Base-by-base conservation (phyloP, 176 grass and related monocot genomes). In the Lolium rigidum region DNA sequence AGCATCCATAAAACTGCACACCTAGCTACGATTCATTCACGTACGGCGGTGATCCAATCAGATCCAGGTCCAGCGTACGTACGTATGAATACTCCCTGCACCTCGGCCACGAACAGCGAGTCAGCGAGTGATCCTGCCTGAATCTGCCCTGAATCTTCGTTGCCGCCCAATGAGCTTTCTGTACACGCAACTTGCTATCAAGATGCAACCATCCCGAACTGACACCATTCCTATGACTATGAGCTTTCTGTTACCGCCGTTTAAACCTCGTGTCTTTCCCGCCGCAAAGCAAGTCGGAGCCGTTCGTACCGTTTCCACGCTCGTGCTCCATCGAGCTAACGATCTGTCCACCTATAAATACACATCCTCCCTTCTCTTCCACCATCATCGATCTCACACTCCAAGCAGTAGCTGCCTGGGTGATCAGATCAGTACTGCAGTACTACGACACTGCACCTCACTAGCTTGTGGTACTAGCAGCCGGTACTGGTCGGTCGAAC, bases 1-100 rank as follows among this genome's bases (percentile, higher is more conserved):
- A 91, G 85, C 76, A 84, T 88, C 85, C 89, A 84, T 88, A 70
- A 84, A 84, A 81, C 39, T 81, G 76, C 89, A 77, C 89, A 76
- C 85, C 78, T 76, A 66, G 63, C 63, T 66, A 87, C 15, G 55
- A 58, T 18, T 28, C 62, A 31, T 14, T 43, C 51, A 51, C 11
- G n/a, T 28, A 22, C 43, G 57, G 26, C 63, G 28, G 13, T 1
- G 25, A 51, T 28, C 52, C 4, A 35, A 76, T 65, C 60, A 49
- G 8, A 51, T 51, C 49, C 49, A 51, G 12, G 12, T 4, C 17
- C 38, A 22, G 12, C 41, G 43, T 8, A 21, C 41, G 43, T 8
- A 21, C 5, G 46, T 51, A 75, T 75, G 72, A 10, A 75, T 74
- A 46, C 25, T 14, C 46, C 46, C 43, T 25, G 46, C 13, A 74